Evolutionary conservation across 192 early-diverging fungal genomes (phyloP).

Genomic region (Gigaspora rosea): DNA sequence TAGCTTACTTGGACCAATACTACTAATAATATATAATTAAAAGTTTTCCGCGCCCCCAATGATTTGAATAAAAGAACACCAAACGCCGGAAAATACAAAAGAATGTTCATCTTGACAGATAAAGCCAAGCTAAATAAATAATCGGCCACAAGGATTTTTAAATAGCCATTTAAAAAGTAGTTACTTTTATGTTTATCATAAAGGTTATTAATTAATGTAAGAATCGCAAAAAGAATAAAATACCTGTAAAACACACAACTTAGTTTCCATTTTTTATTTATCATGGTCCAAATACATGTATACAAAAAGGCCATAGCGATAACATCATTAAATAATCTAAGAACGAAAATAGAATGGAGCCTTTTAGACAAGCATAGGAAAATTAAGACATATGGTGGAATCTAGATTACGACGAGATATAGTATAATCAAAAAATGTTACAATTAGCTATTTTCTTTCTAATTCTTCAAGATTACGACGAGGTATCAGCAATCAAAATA

Average conservation of each 20-base stretch:
- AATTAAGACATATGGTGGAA: conserved; percentile 67
- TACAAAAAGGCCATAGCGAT: conserved; percentile 88
- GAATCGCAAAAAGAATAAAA: not conserved
- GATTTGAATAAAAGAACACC: conserved; percentile 66
- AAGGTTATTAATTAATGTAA: not conserved
- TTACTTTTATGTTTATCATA: conserved; percentile 12
- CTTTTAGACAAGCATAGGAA: conserved; percentile 75
- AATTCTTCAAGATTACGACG: conserved; percentile 4
- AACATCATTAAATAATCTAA: conserved; percentile 92
- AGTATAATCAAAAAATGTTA: not conserved
- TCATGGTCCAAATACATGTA: conserved; percentile 63
- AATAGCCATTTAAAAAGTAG: not conserved
- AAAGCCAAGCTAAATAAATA: conserved; percentile 65
- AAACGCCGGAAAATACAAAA: conserved; percentile 88
- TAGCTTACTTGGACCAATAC: conserved; percentile 49
- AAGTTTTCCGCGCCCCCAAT: conserved; percentile 47
- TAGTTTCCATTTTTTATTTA: conserved; percentile 49
- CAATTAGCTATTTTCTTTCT: not conserved
- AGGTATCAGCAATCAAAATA: not conserved
- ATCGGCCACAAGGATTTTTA: not conserved
- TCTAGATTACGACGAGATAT: conserved; percentile 36
- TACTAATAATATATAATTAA: conserved; percentile 49
- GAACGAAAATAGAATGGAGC: conserved; percentile 91
- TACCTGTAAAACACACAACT: conserved; percentile 72
- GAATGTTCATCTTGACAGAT: conserved; percentile 94